Base-by-base conservation (phyloP, 805 yeast genomes). In the Clavispora carvajalis region DNA sequence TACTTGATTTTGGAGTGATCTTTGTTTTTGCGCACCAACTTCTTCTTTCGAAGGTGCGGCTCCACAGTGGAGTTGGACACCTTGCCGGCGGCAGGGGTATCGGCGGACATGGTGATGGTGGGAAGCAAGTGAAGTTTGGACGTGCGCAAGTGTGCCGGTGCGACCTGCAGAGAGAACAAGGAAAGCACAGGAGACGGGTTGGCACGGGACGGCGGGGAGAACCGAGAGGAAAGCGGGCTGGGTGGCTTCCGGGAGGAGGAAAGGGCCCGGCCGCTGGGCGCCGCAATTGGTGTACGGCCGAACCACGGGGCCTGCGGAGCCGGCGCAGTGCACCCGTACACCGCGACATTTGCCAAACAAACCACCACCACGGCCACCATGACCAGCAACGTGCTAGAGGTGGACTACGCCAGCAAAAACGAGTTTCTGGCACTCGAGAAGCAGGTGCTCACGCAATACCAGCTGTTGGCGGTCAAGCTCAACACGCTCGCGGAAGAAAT, bases 1-100 rank as follows among this genome's bases (percentile, higher is more conserved):
- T 72, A 71, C 52, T 73, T 71, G 36, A 73, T 44, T 17, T 76
- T 74, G 38, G 62, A 60, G 21, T 66, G 42, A 3, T 46, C 55
- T 4, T 43, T 36, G 11, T 51, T 49, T 37, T 59, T 64, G 45
- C 57, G 57, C 7, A 67, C 62, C 36, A 69, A 51, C 41, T 57
- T 62, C 45, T 50, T 53, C 37, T 52, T 58, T 33, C 52, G 52
- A 36, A 41, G 45, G 11, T 43, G 38, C 5, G 43, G 42, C 16
- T 40, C 43, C 17, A 45, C 55, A 4, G 49, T 41, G 5, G 39
- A 42, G 33, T 51, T 48, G 35, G 54, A 43, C 15, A n/a, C 25
- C 36, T 39, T 28, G 7, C 41, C 31, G 38, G 41, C 23, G 18
- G 41, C 19, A 28, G 31, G 31, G 31, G 31, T 19, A 8, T 28